phyloP scores from a whole-genome alignment of 257 asterid genomes.

The Verbena officinalis region DNA sequence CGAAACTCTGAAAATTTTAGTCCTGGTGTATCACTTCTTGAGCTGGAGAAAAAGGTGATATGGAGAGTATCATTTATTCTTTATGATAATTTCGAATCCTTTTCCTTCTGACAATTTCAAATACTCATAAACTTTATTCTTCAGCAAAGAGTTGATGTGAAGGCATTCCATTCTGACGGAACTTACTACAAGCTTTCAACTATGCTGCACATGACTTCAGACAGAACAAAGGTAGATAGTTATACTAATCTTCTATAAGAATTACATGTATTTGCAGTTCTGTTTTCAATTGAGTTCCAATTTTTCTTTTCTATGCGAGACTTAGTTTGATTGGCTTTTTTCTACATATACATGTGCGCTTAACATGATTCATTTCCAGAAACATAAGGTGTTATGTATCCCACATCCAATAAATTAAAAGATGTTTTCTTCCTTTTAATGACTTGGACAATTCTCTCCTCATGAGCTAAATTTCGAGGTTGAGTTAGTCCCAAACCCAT shows the following conservation, averaged over 20 bases:
- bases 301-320: neutral
- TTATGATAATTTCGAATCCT: constrained; percentile 21
- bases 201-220: constrained; percentile 92
- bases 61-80: constrained; percentile 18
- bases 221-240: constrained; percentile 90
- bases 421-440: no score
- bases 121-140: constrained; percentile 30
- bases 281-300: constrained; percentile 9
- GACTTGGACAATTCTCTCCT: no score
- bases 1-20: constrained; percentile 76
- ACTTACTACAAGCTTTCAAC: constrained; percentile 94
- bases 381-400: no score
- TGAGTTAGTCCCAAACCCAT: no score
- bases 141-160: constrained; percentile 93
- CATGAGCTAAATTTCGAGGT: no score
- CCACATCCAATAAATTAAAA: no score
- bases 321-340: constrained; percentile 5
- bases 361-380: constrained; percentile 8
- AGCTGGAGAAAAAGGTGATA: constrained; percentile 96
- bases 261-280: constrained; percentile 6
- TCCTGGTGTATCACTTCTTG: constrained; percentile 93
- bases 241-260: constrained; percentile 8
- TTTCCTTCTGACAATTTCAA: constrained; percentile 5
- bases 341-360: neutral
- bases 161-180: constrained; percentile 74